phyloP scores from a whole-genome alignment of 371 early-diverging fungal genomes.

The Mortierella sp. region DNA sequence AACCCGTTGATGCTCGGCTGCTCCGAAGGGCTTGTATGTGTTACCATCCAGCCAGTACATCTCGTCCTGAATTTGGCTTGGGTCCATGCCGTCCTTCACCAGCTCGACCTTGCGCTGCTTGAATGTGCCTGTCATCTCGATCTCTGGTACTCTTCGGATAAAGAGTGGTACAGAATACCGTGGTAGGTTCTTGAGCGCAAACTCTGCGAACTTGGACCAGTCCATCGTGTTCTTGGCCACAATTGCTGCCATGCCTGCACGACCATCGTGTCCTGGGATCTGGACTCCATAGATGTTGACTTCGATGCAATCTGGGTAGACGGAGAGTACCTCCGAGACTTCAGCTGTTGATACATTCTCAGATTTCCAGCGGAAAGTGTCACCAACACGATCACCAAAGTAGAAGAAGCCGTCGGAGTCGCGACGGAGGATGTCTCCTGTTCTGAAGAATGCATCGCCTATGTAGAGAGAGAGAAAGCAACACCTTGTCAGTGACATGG shows the following conservation, averaged over 20 bases:
- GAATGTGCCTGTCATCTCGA: slow-evolving; percentile 67
- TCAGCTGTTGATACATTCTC: slow-evolving; percentile 78
- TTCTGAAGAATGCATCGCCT: slow-evolving; percentile 70
- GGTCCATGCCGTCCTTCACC: slow-evolving; percentile 61
- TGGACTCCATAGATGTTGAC: slow-evolving; percentile 72
- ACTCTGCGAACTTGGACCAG: slow-evolving; percentile 43
- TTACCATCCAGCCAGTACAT: slow-evolving; percentile 60
- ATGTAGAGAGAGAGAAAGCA: background rate
- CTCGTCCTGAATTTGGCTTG: slow-evolving; percentile 41
- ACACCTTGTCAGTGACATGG: too few species aligned
- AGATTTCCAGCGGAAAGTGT: slow-evolving; percentile 80
- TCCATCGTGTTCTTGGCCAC: slow-evolving; percentile 45
- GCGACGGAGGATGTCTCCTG: slow-evolving; percentile 72
- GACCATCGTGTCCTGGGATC: slow-evolving; percentile 70
- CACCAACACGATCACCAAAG: slow-evolving; percentile 81
- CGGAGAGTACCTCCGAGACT: slow-evolving; percentile 67
- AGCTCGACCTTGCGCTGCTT: slow-evolving; percentile 65
- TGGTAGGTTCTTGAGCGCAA: slow-evolving; percentile 61
- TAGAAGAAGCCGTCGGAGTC: slow-evolving; percentile 69
- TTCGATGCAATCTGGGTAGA: slow-evolving; percentile 67
- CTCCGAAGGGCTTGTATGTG: slow-evolving; percentile 59
- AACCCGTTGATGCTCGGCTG: slow-evolving; percentile 30
- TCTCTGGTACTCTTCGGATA: slow-evolving; percentile 58
- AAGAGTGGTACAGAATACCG: slow-evolving; percentile 72
- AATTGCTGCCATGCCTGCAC: slow-evolving; percentile 82